Conservation (phyloP, 441 rosid species). For the Daphne laureola region DNA sequence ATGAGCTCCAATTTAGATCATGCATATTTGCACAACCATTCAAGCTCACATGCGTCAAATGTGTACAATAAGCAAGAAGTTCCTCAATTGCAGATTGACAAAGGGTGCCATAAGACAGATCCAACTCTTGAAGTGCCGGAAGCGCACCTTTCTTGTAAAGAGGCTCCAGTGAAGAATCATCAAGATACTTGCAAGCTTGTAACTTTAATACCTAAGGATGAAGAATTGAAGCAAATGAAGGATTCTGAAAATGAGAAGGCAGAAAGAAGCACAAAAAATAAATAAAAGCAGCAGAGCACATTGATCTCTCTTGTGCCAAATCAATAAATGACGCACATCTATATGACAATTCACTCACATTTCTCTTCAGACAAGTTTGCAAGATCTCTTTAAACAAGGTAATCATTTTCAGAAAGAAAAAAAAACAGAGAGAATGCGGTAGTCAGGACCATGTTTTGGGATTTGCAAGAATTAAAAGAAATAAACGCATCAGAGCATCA, state of each 20-base stretch:
- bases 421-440: too few relatives aligned
- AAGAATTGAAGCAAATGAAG: neutral
- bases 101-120: slow-evolving; percentile 89
- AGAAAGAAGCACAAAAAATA: neutral
- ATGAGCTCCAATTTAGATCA: slow-evolving; percentile 80
- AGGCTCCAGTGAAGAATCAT: slow-evolving; percentile 83
- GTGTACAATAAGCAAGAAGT: slow-evolving; percentile 88
- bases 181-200: slow-evolving; percentile 95
- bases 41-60: slow-evolving; percentile 89
- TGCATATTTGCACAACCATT: slow-evolving; percentile 93
- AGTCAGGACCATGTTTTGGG: too few relatives aligned
- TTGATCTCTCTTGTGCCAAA: too few relatives aligned
- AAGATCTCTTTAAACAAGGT: too few relatives aligned
- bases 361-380: too few relatives aligned
- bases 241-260: neutral
- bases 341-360: too few relatives aligned
- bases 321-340: too few relatives aligned
- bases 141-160: slow-evolving; percentile 82
- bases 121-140: slow-evolving; percentile 74
- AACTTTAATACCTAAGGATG: slow-evolving; percentile 68
- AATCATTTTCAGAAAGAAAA: too few relatives aligned
- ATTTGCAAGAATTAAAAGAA: too few relatives aligned
- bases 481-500: too few relatives aligned
- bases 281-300: neutral
- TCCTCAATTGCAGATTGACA: slow-evolving; percentile 88